Base-by-base conservation (phyloP, 352 stramenopile species). In the Globisporangium ultimum region DNA sequence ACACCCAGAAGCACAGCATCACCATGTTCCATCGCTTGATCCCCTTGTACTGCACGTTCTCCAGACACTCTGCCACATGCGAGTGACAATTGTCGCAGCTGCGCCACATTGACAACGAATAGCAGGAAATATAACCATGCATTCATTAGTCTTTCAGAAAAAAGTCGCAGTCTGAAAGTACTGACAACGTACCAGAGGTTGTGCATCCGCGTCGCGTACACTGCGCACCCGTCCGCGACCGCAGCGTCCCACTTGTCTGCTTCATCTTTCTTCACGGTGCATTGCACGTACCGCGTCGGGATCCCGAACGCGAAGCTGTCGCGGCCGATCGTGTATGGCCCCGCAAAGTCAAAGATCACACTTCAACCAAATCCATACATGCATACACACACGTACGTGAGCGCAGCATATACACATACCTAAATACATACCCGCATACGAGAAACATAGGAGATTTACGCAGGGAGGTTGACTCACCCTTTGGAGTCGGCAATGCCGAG, bases 41-140 rank as follows among this genome's bases (percentile, higher is more conserved):
- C 47, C 80, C 78, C 2, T 61, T 65, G 55, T 89, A 89, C 20
- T 73, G 63, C n/a, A 73, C 60, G 61, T 75, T 74, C 43, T 93
- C 78, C 22, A 93, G 71, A 58, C 84, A 91, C 58, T 76, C 74
- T 17, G 90, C 93, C 15, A 98, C 95, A 63, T 99, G 96, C 28
- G 91, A 98, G 75, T 99, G 96, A 70, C 96, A 99, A 75, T 99
- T 99, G 73, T 98, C 94, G 69, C 94, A 98, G 64, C 74, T 85
- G 10, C 28, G 28, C 28, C 28, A 36, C 28, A 36, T 32, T 2
- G 10, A 38, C 20, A 34, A 61, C 43, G 42, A 15, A 48, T 18
- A 22, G 18, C 8, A 48, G 14, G 28, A 36, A 10, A 36, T 36
- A n/a, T n/a, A n/a, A n/a, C 1, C 28, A 36, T 36, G 2, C 28